Conservation (phyloP, 78 protist genomes). For the Dictyostelium brefeldianum region DNA sequence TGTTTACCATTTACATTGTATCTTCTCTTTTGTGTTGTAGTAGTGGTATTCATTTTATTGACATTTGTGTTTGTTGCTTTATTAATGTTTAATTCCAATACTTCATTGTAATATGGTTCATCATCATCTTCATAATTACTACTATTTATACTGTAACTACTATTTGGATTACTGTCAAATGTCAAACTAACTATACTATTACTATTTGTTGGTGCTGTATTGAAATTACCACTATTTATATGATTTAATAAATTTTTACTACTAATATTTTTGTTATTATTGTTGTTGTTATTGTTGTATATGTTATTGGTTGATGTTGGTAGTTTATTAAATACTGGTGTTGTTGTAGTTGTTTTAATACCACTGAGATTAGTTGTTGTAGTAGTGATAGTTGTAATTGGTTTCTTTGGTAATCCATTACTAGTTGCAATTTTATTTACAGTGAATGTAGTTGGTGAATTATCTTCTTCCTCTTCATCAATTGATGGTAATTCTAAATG, state of each 20-base stretch:
- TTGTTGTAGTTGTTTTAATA: background rate
- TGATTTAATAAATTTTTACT: background rate
- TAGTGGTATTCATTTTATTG: background rate
- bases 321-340: background rate
- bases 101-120: background rate
- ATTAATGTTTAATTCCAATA: conserved; percentile 6
- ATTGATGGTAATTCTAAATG: background rate
- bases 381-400: background rate
- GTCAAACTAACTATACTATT: conserved; percentile 1
- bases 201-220: background rate
- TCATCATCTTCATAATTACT: conserved; percentile 23
- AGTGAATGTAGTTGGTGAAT: background rate
- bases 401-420: background rate
- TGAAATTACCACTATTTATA: background rate
- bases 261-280: background rate
- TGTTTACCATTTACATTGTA: background rate
- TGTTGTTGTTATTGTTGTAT: background rate
- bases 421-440: background rate
- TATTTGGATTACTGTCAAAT: conserved; percentile 13
- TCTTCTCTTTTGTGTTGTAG: background rate
- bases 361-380: too few species aligned
- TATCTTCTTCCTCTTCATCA: conserved; percentile 4
- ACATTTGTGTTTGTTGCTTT: background rate
- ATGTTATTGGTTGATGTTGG: background rate
- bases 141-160: conserved; percentile 25